These are phyloP conservation scores for Backusella morwellensis DNA, from an alignment of 192 early-diverging fungal genomes.

Conservation along the genomic window DNA sequence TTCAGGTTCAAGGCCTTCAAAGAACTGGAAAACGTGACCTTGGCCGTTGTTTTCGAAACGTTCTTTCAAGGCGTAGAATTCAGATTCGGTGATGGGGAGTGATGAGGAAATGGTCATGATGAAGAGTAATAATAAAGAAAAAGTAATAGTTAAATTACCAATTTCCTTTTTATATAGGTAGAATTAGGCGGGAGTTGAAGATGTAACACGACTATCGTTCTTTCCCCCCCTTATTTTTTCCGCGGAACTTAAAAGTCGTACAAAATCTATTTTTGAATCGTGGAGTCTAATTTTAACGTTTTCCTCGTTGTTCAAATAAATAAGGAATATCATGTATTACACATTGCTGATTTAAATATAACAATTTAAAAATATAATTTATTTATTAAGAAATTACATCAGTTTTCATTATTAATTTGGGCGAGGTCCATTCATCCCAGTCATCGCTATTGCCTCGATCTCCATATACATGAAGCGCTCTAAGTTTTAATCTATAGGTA, in stretches of 20 bases:
- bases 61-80: conserved; percentile 50
- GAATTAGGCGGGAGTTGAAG: not conserved
- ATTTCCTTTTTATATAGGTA: not conserved
- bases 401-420: conserved; percentile 12
- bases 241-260: conserved; percentile 5
- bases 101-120: conserved; percentile 23
- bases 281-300: conserved; percentile 1
- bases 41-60: conserved; percentile 74
- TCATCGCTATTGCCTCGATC: not conserved
- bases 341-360: not conserved
- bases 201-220: not conserved
- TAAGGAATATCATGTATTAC: not conserved
- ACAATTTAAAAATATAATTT: not conserved
- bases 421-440: conserved; percentile 27
- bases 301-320: conserved; percentile 2
- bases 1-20: conserved; percentile 59
- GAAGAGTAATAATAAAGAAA: conserved; percentile 9
- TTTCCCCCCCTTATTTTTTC: not conserved
- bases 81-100: conserved; percentile 26
- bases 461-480: conserved; percentile 27
- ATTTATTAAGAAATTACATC: conserved; percentile 4
- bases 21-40: conserved; percentile 86
- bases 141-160: not conserved
- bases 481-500: conserved; percentile 17
- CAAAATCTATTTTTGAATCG: conserved; percentile 6